phyloP scores from a whole-genome alignment of 2,329 filamentous ascomycete species.

The Akanthomyces muscarius region DNA sequence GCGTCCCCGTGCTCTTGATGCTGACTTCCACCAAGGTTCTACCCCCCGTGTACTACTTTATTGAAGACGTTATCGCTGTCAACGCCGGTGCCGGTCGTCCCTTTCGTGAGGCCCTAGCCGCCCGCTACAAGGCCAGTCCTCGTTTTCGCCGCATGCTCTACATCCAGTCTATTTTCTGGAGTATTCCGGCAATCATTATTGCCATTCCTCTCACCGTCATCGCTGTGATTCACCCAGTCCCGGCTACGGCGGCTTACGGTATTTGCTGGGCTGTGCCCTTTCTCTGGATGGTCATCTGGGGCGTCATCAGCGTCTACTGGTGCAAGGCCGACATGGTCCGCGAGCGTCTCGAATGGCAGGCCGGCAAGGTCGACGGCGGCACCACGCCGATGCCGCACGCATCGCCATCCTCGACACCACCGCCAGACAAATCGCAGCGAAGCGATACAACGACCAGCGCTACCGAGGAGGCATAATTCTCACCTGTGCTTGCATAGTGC shows the following conservation, averaged over 20 bases:
- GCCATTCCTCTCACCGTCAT: conserved; percentile 35
- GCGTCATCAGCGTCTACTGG: conserved; percentile 32
- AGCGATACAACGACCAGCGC: background rate
- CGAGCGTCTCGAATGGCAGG: conserved; percentile 37
- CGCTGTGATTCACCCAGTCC: conserved; percentile 32
- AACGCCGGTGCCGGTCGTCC: conserved; percentile 55
- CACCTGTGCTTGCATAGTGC: background rate
- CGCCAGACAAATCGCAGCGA: background rate
- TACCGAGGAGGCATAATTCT: background rate
- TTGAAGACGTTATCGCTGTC: conserved; percentile 65
- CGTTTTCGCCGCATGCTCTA: conserved; percentile 40
- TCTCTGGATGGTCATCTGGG: conserved; percentile 34
- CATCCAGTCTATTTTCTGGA: conserved; percentile 39
- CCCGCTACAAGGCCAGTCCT: conserved; percentile 39
- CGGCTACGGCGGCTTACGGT: conserved; percentile 35
- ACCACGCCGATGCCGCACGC: background rate
- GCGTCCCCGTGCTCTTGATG: background rate
- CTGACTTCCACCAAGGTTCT: conserved; percentile 38
- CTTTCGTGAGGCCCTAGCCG: conserved; percentile 39
- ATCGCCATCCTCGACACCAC: conserved; percentile 1
- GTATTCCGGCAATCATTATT: conserved; percentile 35
- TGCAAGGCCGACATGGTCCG: conserved; percentile 36
- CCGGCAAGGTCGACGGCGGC: conserved; percentile 8
- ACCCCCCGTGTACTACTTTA: conserved; percentile 59
- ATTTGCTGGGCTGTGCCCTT: conserved; percentile 39